Percentiles rank a stretch among this genome's conserved stretches.
Evolutionary conservation across 192 early-diverging fungal species (phyloP).

Genomic region (Allomyces arbusculus): DNA sequence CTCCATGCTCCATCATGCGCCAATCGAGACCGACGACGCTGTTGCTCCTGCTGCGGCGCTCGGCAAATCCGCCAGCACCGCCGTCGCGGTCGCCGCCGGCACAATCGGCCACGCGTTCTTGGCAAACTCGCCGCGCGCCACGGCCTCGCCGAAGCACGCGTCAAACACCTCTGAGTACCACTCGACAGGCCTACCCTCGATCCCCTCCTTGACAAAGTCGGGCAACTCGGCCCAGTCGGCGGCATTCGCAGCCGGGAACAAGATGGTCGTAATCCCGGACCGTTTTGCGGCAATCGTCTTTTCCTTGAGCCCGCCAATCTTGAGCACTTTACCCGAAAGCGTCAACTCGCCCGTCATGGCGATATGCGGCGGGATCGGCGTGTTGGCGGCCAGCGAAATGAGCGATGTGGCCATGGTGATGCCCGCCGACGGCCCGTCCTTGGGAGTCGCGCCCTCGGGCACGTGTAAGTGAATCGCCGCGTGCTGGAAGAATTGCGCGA

Average conservation of each 20-base stretch:
- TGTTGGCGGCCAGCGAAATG: slow-evolving; percentile 71
- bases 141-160: not conserved
- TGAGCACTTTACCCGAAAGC: slow-evolving; percentile 86
- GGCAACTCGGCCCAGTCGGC: slow-evolving; percentile 93
- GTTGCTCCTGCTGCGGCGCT: too few relatives aligned
- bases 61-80: too few relatives aligned
- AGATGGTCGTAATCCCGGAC: slow-evolving; percentile 63
- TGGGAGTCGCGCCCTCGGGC: slow-evolving; percentile 92
- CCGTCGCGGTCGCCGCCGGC: too few relatives aligned
- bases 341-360: slow-evolving; percentile 99
- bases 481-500: slow-evolving; percentile 75
- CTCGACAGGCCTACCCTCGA: slow-evolving; percentile 60
- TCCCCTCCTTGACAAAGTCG: slow-evolving; percentile 74
- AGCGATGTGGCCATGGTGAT: slow-evolving; percentile 89
- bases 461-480: slow-evolving; percentile 85
- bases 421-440: slow-evolving; percentile 93
- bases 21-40: too few relatives aligned
- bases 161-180: slow-evolving; percentile 50
- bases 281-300: slow-evolving; percentile 96
- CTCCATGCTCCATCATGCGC: too few relatives aligned
- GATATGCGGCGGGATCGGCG: slow-evolving; percentile 50
- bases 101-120: not conserved
- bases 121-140: not conserved
- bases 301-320: slow-evolving; percentile 93
- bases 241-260: slow-evolving; percentile 76